Evolutionary conservation across 108 stramenopile species (phyloP), one percentile per base, ranked within the genome.

Genomic region (Chaetoceros tenuissimus): DNA sequence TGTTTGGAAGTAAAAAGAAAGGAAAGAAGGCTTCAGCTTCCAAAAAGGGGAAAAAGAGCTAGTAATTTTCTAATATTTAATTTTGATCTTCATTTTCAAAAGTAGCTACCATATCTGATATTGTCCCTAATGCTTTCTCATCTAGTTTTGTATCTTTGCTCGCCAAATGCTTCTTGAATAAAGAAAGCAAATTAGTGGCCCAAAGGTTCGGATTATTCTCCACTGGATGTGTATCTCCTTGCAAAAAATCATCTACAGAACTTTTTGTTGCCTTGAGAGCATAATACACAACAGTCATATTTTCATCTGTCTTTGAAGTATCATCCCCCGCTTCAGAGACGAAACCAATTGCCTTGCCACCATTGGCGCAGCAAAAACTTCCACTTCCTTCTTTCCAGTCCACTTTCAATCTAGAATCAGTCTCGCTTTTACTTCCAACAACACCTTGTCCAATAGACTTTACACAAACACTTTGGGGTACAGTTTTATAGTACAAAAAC

Each of bases 291-390:
- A 40, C 34, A 40, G 5, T 13, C 8, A 5, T 40, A 10, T 40
- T 13, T 40, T 13, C 34, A 40, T 40, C 13, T 5, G 23, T 25
- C 8, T 25, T 28, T 17, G 23, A 26, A 13, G 1, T 45, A 24
- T 23, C 2, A 13, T 26, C 19, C n/a, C 17, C 45, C 31, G 43
- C n/a, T 51, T 47, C 55, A 55, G 73, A 69, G 25, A 78, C 66
- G 81, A 81, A 88, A 3, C 83, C 87, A 48, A 84, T 67, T 0
- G 83, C 87, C 52, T 79, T 77, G 1, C 87, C 87, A 18, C 72
- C 69, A 22, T 50, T 67, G 25, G 51, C 47, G 1, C 78, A 77
- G 16, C 81, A 27, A 24, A 82, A 67, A 51, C 75, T 71, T 7
- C 73, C 56, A 3, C 30, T 47, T 1, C 78, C 83, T 50, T 80